phyloP scores from a whole-genome alignment of 176 grass and related monocot species.

The Melocanna baccifera region DNA sequence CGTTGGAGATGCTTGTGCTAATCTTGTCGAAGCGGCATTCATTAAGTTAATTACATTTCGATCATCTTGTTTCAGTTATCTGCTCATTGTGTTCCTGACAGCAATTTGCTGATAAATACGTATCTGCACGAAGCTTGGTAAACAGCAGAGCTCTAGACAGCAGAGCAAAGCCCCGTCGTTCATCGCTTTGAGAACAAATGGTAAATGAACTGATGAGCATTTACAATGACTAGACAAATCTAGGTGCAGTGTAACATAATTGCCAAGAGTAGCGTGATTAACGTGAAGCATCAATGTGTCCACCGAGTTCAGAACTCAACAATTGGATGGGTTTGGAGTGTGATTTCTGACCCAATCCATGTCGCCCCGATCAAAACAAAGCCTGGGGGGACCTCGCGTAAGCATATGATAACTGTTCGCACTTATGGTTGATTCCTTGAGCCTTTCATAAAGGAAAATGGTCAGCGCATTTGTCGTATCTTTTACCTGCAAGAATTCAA shows the following conservation, averaged over 20 bases:
- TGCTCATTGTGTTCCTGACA: neutral
- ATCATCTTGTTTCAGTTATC: neutral
- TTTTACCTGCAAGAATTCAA: constrained; percentile 23
- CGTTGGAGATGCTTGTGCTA: neutral
- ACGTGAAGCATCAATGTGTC: too few species aligned
- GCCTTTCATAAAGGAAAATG: too few species aligned
- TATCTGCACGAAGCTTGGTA: neutral
- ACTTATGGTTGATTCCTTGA: neutral
- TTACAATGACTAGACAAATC: neutral
- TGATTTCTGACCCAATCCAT: too few species aligned
- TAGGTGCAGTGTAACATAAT: neutral
- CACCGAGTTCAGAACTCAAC: too few species aligned
- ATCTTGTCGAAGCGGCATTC: neutral
- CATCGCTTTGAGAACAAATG: neutral
- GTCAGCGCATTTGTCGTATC: constrained; percentile 4
- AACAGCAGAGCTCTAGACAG: neutral
- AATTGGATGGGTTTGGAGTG: too few species aligned
- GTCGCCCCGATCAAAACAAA: too few species aligned
- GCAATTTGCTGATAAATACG: neutral
- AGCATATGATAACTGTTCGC: neutral
- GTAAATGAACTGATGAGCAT: neutral
- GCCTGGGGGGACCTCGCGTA: neutral
- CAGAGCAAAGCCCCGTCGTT: neutral
- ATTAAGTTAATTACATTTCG: neutral
- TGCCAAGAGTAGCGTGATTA: neutral